These are phyloP conservation scores for Cardamine resedifolia DNA, from an alignment of 345 rosid species.

Conservation along the genomic window DNA sequence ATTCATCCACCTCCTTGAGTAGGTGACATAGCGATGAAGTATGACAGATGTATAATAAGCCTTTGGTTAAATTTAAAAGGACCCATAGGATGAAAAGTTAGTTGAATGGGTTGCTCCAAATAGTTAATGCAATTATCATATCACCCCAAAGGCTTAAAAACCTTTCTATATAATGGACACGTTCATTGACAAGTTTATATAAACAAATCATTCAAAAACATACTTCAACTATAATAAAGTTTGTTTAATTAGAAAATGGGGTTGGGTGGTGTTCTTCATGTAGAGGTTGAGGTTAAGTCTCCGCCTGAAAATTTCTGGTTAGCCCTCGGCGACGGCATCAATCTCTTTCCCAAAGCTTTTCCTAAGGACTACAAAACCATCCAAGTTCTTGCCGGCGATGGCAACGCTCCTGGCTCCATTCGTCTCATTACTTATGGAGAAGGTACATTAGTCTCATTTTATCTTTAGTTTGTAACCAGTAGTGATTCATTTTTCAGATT, in stretches of 20 bases:
- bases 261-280: conserved; percentile 57
- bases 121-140: conserved; percentile 28
- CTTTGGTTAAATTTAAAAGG: conserved; percentile 24
- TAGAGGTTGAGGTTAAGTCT: conserved; percentile 74
- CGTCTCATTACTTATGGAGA: conserved; percentile 71
- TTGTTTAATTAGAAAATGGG: conserved; percentile 45
- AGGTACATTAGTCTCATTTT: conserved; percentile 30
- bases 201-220: background rate
- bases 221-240: background rate
- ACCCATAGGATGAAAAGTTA: conserved; percentile 28
- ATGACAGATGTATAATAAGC: conserved; percentile 9
- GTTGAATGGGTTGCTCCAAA: conserved; percentile 26
- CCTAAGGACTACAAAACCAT: conserved; percentile 82
- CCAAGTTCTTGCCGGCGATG: conserved; percentile 81
- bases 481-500: background rate
- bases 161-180: conserved; percentile 22
- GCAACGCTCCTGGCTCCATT: conserved; percentile 70
- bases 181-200: conserved; percentile 7
- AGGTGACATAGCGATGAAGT: conserved; percentile 15
- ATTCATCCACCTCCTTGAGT: conserved; percentile 16
- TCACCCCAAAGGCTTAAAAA: background rate
- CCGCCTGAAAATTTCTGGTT: conserved; percentile 64
- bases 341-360: conserved; percentile 61
- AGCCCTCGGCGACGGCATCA: conserved; percentile 59
- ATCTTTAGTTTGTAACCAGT: background rate